These are phyloP conservation scores for Debaryomycetaceae sp. DNA, from an alignment of 1,139 yeast species.

Conservation along the genomic window DNA sequence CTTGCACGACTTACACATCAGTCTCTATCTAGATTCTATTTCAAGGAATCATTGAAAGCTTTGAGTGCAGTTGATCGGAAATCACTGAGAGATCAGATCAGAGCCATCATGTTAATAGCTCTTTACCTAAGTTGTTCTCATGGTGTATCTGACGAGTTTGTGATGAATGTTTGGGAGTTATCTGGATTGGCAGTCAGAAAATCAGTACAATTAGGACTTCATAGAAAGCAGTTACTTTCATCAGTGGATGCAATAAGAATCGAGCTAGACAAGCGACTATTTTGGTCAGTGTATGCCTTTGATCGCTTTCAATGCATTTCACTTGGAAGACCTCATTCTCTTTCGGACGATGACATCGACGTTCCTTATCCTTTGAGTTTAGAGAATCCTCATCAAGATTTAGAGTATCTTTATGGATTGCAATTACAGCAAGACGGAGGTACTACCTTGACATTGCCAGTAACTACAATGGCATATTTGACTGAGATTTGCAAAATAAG, in stretches of 20 bases:
- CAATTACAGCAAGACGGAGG: constrained; percentile 2
- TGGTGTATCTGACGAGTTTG: constrained; percentile 8
- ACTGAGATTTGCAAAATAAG: constrained; percentile 16
- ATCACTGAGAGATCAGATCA: constrained; percentile 9
- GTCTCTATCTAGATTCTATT: neutral
- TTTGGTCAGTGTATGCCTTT: constrained; percentile 13
- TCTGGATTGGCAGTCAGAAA: constrained; percentile 12
- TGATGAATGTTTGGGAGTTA: constrained; percentile 14
- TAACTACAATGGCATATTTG: constrained; percentile 15
- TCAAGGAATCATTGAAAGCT: constrained; percentile 6
- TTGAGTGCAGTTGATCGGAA: constrained; percentile 4
- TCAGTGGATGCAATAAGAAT: constrained; percentile 7
- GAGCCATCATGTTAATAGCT: constrained; percentile 11
- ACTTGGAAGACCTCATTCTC: constrained; percentile 9
- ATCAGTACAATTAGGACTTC: constrained; percentile 10
- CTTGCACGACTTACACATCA: constrained; percentile 6
- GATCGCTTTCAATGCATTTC: constrained; percentile 11
- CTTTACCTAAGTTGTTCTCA: constrained; percentile 10
- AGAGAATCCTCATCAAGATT: constrained; percentile 1
- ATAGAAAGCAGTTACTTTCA: constrained; percentile 7
- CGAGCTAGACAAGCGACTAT: constrained; percentile 10
- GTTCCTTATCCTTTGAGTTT: constrained; percentile 10
- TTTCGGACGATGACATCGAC: constrained; percentile 9
- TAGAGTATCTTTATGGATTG: constrained; percentile 2
- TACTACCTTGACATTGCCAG: constrained; percentile 10